Conservation (phyloP, 2,329 filamentous ascomycete genomes). For the Teratosphaeria destructans region DNA sequence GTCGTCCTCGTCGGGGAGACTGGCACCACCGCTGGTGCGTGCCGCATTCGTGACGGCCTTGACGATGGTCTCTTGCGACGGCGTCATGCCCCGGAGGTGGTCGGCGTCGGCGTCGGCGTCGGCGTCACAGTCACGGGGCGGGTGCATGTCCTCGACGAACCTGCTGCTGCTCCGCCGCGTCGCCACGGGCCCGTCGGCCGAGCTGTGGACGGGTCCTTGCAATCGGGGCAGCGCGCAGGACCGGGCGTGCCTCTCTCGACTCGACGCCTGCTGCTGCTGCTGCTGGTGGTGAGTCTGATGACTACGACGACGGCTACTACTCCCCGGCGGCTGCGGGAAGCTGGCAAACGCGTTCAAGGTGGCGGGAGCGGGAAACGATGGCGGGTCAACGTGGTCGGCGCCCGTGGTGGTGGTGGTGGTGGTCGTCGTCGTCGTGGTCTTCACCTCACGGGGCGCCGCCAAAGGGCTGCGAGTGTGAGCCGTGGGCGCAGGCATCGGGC, state of each 20-base stretch:
- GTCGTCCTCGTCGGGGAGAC: background rate
- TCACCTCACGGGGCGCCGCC: too few relatives aligned
- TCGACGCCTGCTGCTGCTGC: background rate
- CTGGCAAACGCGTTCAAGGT: too few relatives aligned
- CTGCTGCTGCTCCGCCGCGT: background rate
- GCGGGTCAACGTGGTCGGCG: too few relatives aligned
- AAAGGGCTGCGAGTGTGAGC: too few relatives aligned
- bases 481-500: too few relatives aligned
- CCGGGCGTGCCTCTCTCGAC: background rate
- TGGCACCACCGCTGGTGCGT: background rate
- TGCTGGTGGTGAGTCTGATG: too few relatives aligned
- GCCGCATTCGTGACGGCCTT: background rate
- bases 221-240: conserved; percentile 1
- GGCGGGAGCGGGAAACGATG: too few relatives aligned
- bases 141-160: conserved; percentile 1
- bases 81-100: background rate
- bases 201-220: background rate
- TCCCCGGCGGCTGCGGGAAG: background rate
- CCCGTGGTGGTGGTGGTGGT: too few relatives aligned
- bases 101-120: background rate
- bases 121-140: background rate
- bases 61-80: background rate
- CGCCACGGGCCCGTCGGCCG: background rate
- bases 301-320: background rate
- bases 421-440: too few relatives aligned